Base-by-base conservation (phyloP, 2,329 filamentous ascomycete species). In the Xylariaceae sp. region DNA sequence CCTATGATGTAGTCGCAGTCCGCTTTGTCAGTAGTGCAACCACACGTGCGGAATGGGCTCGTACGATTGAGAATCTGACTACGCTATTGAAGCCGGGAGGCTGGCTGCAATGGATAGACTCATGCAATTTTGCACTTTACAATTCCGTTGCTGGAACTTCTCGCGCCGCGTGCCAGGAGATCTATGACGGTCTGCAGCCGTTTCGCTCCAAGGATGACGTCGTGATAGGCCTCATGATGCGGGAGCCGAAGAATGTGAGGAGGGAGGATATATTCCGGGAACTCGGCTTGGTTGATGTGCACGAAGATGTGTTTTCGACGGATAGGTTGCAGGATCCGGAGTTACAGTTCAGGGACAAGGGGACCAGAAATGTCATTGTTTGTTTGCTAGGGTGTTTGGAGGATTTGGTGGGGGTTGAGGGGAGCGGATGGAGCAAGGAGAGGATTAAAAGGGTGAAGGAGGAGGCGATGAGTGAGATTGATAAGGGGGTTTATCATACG, bases 151-250 rank as follows among this genome's bases (percentile, higher is more conserved):
- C 50, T 2, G 50, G 50, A 6, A 46, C 50, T 11, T 53, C 50
- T 9, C 50, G 50, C 41, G 50, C 50, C n/a, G 50, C 50, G 41
- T 53, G 50, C 50, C 50, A 46, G 40, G 50, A 53, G 23, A 45
- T 53, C 23, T 53, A 53, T 16, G 50, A 53, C 41, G 50, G 50
- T 21, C 50, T 53, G 17, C 21, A 53, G 44, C 43, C 52, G 9
- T 54, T 54, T 34, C 44, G 52, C 34, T 24, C 34, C n/a, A 48
- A 48, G 19, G 52, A 54, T 1, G 36, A 54, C 24, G 9, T 54
- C 23, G 52, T 54, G 6, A 54, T 54, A 17, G 52, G 52, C 44
- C 26, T 54, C 44, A 54, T 54, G 52, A 54, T 54, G 52, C 43
- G 52, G 6, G 52, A 54, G 43, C 19, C 43, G 11, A 36, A 19